These are phyloP conservation scores for Nicotiana benthamiana DNA, from an alignment of 257 asterid species.

Conservation along the genomic window DNA sequence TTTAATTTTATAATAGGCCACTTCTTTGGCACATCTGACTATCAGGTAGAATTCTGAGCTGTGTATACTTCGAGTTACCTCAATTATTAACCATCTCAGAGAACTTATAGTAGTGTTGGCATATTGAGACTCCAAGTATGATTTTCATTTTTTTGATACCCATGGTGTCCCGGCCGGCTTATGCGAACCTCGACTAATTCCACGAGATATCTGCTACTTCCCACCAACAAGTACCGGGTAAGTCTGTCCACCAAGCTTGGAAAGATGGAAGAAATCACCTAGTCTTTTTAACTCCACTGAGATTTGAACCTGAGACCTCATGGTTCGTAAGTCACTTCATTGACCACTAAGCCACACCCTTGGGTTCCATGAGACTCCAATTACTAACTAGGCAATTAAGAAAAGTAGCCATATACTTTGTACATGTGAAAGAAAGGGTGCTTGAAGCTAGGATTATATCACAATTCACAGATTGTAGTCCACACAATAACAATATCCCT, in stretches of 20 bases:
- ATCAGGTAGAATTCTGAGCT: neutral
- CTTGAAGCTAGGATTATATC: neutral
- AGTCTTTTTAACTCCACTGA: too few relatives aligned
- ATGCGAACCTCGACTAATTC: too few relatives aligned
- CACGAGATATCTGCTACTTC: too few relatives aligned
- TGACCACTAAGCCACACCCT: too few relatives aligned
- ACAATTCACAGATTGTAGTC: neutral
- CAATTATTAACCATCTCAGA: neutral
- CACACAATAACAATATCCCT: neutral
- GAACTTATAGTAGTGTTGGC: neutral
- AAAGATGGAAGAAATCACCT: too few relatives aligned
- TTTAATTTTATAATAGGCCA: neutral
- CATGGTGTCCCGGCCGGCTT: too few relatives aligned
- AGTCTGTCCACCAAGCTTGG: too few relatives aligned
- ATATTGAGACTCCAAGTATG: neutral
- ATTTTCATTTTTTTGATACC: too few relatives aligned
- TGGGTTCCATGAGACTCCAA: neutral
- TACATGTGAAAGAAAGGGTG: neutral
- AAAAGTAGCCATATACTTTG: neutral
- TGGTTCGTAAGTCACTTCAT: too few relatives aligned
- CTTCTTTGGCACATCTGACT: slow-evolving; percentile 4
- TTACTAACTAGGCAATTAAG: neutral
- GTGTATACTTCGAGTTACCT: neutral
- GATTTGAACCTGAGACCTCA: too few relatives aligned
- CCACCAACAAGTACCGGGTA: too few relatives aligned